phyloP scores from a whole-genome alignment of 1,284 basidiomycete genomes.

The Apiotrichum domesticum region DNA sequence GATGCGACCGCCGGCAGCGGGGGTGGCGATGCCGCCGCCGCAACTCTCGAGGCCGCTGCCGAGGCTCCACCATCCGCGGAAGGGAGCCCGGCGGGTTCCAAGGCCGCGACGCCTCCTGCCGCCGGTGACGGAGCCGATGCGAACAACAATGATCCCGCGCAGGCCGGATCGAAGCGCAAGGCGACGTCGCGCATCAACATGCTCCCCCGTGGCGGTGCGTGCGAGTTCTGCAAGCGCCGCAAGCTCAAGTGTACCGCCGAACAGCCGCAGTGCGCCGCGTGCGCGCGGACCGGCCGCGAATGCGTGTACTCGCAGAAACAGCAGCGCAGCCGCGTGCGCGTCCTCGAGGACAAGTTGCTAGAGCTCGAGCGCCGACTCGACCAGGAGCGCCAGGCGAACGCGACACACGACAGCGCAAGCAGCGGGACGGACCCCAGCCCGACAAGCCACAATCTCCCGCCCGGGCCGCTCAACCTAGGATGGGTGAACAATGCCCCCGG shows the following conservation, averaged over 20 bases:
- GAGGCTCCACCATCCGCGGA: too few relatives aligned
- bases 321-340: constrained; percentile 36
- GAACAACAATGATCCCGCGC: background rate
- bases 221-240: constrained; percentile 47
- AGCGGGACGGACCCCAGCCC: background rate
- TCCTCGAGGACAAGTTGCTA: constrained; percentile 41
- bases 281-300: constrained; percentile 30
- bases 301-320: constrained; percentile 46
- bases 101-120: too few relatives aligned
- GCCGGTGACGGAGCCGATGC: too few relatives aligned
- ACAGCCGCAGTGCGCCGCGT: constrained; percentile 36
- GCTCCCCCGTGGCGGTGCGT: constrained; percentile 43
- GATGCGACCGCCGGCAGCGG: background rate
- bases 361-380: constrained; percentile 35
- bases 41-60: too few relatives aligned
- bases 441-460: background rate
- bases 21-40: too few relatives aligned
- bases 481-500: background rate
- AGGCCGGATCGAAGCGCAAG: constrained; percentile 25
- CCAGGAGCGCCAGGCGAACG: background rate
- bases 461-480: background rate
- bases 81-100: too few relatives aligned
- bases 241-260: constrained; percentile 46
- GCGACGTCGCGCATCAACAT: constrained; percentile 39
- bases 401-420: background rate